Evolutionary conservation across 2,329 filamentous ascomycete species (phyloP).

Genomic region (Coniochaeta sp.): DNA sequence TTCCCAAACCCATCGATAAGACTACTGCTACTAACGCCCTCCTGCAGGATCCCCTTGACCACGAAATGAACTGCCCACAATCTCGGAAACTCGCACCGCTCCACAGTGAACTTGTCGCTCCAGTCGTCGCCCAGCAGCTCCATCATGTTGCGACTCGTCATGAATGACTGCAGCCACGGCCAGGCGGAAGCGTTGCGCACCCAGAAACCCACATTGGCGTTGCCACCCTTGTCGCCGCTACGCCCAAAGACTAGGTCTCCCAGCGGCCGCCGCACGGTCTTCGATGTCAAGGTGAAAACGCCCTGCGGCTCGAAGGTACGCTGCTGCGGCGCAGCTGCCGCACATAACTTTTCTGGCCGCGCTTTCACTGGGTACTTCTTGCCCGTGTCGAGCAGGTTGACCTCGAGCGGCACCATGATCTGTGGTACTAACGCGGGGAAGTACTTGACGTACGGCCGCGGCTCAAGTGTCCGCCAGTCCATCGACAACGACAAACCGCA

Average conservation of each 20-base stretch:
- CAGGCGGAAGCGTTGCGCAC: constrained; percentile 28
- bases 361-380: not conserved
- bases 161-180: constrained; percentile 28
- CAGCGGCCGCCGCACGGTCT: constrained; percentile 13
- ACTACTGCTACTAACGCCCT: constrained; percentile 37
- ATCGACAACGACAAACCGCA: constrained; percentile 24
- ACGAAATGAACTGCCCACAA: constrained; percentile 33
- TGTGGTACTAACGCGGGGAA: constrained; percentile 22
- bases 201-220: constrained; percentile 26
- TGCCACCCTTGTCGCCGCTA: constrained; percentile 25
- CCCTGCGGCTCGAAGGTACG: not conserved
- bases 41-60: constrained; percentile 14
- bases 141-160: constrained; percentile 27
- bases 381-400: constrained; percentile 1
- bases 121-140: constrained; percentile 36
- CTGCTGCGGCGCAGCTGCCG: not conserved
- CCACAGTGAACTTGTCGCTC: constrained; percentile 27
- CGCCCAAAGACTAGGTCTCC: constrained; percentile 22
- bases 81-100: constrained; percentile 35
- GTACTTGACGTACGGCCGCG: constrained; percentile 19
- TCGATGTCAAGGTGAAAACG: constrained; percentile 5
- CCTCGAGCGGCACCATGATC: constrained; percentile 5
- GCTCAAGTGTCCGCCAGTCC: constrained; percentile 27
- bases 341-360: not conserved
- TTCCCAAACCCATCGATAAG: constrained; percentile 42